Evolutionary conservation across 495 filamentous ascomycete genomes (phyloP), one percentile per base, ranked within the genome.

Genomic region (Aspergillus haitiensis): DNA sequence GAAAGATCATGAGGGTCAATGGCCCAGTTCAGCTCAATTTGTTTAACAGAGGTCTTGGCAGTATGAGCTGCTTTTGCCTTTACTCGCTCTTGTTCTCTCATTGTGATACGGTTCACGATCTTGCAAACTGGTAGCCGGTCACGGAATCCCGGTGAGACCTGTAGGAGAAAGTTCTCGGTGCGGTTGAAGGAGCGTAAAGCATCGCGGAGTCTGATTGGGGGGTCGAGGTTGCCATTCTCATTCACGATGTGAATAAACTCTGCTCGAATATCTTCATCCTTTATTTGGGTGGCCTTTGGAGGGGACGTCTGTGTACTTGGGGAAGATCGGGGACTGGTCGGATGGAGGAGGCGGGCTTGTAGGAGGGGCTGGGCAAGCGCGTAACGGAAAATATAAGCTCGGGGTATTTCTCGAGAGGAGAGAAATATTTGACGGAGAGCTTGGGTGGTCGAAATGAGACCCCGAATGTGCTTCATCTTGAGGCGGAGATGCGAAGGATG

Each of bases 1-100:
- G 64, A 63, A 27, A 92, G 72, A 71, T 93, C 89, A 70, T 89
- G 77, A 9, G 68, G 61, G 55, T 84, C 85, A 62, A 93, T 92
- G 31, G 87, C 84, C 92, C 92, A 96, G 71, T 91, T 91, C 60
- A 96, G 27, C 75, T 96, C 92, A 13, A 96, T 67, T 67, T 88
- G 84, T 77, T 96, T 95, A 6, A 69, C 61, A 11, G 64, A 47
- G 10, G 39, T 53, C 48, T 72, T 75, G 12, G 61, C n/a, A 10
- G 64, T 62, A 40, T 75, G 74, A 0, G 71, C 69, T 6, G 70
- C 67, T 48, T 80, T 80, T 15, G 69, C 72, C 56, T 70, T 74
- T n/a, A 69, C 73, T 31, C 73, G 67, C 59, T 81, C 76, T 10
- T 71, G 66, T 42, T 78, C 71, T 16, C 69, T 70, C 31, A 75